These are phyloP conservation scores for Claviceps pazoutovae DNA, from an alignment of 2,329 filamentous ascomycete genomes.

Conservation along the genomic window DNA sequence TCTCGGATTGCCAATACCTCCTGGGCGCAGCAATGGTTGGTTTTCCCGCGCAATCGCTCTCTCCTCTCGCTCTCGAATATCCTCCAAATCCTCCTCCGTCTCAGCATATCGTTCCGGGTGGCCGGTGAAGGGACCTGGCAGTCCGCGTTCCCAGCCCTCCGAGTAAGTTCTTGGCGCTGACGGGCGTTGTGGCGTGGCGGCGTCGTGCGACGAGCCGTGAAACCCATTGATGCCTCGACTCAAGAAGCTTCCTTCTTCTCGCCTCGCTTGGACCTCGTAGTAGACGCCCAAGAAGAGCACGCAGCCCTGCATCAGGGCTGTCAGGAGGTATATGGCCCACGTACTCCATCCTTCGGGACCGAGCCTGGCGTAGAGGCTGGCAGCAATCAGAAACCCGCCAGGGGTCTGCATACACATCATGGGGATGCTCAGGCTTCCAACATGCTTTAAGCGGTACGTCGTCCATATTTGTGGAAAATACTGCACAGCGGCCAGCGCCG, in stretches of 20 bases:
- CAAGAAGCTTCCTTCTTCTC: constrained; percentile 16
- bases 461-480: constrained; percentile 94
- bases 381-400: constrained; percentile 79
- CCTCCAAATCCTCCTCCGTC: constrained; percentile 36
- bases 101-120: constrained; percentile 38
- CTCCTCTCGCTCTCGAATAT: constrained; percentile 36
- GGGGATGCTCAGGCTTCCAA: constrained; percentile 82
- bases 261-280: constrained; percentile 45
- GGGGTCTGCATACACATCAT: constrained; percentile 99
- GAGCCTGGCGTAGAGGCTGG: constrained; percentile 65
- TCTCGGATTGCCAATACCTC: constrained; percentile 33
- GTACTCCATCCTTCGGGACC: constrained; percentile 84
- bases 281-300: constrained; percentile 68
- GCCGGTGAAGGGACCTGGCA: constrained; percentile 36
- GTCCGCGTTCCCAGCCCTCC: constrained; percentile 35
- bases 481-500: constrained; percentile 69
- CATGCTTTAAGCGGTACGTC: constrained; percentile 71
- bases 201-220: constrained; percentile 16
- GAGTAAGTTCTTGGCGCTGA: constrained; percentile 31
- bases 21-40: constrained; percentile 34
- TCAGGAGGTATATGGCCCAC: constrained; percentile 84
- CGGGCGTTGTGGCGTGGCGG: constrained; percentile 19
- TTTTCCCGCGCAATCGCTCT: constrained; percentile 35
- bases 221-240: constrained; percentile 13
- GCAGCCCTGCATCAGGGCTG: constrained; percentile 70